Evolutionary conservation across 139 green algal genomes (phyloP), one percentile per base, ranked within the genome.

Genomic region (Picochlorum sp.): DNA sequence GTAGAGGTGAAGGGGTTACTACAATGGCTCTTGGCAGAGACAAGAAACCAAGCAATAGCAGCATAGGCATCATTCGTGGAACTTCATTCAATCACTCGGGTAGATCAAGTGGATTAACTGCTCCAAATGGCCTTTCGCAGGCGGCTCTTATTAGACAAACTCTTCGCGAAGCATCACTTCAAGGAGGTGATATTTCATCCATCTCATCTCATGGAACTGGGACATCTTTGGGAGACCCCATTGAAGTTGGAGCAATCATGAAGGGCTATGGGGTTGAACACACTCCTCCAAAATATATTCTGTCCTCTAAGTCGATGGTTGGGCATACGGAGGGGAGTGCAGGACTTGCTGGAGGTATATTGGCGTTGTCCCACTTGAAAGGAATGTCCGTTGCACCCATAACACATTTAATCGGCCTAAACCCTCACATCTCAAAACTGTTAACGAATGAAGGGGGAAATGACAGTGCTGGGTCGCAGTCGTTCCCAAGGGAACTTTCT

Each of bases 201-300:
- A 49, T 81, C 28, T 59, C 70, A 5, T 15, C 81, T n/a, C 78
- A 84, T 47, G 89, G 88, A 61, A 96, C 89, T 9, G 89, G 89
- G 13, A 96, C 89, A 14, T 68, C 84, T 6, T 77, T 96, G n/a
- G 89, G 89, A 14, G 89, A 95, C 65, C 87, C 89, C 6, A 95
- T 95, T 44, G 89, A 96, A 66, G 62, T 90, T 1, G 84, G 84
- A 3, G 86, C 87, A 8, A 51, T 79, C 14, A 54, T 58, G 3
- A 23, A 58, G 21, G 70, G 56, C 2, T 50, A 34, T 20, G 18
- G 47, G 6, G 9, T 8, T 73, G 4, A 41, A 41, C 8, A 41
- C 8, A 13, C 8, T 10, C 34, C 7, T 41, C 34, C 34, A 13
- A 41, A 41, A 41, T 41, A 41, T 41, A 41, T 41, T 41, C 24